These are phyloP conservation scores for Citrus reticulata DNA, from an alignment of 345 rosid genomes.

Conservation along the genomic window DNA sequence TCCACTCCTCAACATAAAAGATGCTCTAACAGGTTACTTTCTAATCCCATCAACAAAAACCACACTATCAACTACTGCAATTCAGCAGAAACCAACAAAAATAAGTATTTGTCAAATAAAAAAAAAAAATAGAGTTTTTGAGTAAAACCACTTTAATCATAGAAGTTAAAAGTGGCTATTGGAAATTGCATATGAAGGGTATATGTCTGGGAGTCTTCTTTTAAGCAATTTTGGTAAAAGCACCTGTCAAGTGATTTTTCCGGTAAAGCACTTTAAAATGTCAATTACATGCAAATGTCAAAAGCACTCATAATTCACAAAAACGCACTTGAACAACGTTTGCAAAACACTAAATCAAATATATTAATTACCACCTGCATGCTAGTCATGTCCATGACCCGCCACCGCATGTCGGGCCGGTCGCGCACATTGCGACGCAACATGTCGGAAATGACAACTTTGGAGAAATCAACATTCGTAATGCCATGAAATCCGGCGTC, in stretches of 20 bases:
- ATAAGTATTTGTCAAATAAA: not conserved
- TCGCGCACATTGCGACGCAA: slow-evolving; percentile 71
- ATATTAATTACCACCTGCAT: slow-evolving; percentile 50
- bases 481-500: slow-evolving; percentile 69
- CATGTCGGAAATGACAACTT: slow-evolving; percentile 87
- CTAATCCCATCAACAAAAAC: not conserved
- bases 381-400: slow-evolving; percentile 86
- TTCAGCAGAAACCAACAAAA: no score
- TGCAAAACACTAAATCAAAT: not conserved
- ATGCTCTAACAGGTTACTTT: not conserved
- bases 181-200: not conserved
- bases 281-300: not conserved
- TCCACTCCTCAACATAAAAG: no score
- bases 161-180: not conserved
- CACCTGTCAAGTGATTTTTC: not conserved
- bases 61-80: not conserved
- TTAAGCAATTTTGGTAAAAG: not conserved
- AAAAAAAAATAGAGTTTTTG: not conserved
- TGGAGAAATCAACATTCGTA: slow-evolving; percentile 85
- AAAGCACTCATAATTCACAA: not conserved
- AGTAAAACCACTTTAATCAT: not conserved
- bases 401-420: slow-evolving; percentile 82
- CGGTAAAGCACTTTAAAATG: not conserved
- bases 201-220: not conserved
- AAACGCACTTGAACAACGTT: not conserved